phyloP scores from a whole-genome alignment of 2,329 filamentous ascomycete genomes.

The Exophiala dermatitidis region DNA sequence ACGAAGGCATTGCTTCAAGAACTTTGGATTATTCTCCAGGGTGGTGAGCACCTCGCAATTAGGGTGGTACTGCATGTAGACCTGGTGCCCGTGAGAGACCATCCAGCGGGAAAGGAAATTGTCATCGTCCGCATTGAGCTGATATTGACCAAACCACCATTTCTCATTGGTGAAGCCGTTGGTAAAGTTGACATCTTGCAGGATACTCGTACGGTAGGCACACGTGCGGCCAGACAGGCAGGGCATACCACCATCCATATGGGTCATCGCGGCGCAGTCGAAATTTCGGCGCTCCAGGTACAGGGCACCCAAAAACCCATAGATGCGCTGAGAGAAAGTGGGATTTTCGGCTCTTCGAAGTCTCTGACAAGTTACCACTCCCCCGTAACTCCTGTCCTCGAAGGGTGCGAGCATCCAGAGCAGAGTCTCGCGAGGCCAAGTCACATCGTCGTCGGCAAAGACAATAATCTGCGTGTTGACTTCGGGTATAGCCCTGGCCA shows the following conservation, averaged over 20 bases:
- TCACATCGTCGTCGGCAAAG: constrained; percentile 93
- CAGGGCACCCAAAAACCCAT: constrained; percentile 83
- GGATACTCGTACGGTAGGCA: constrained; percentile 80
- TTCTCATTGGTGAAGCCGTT: constrained; percentile 86
- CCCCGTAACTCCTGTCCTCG: constrained; percentile 72
- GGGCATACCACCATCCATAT: constrained; percentile 90
- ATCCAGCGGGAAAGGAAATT: constrained; percentile 98
- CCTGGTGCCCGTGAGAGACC: constrained; percentile 86
- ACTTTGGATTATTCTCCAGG: constrained; percentile 79
- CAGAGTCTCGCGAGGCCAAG: constrained; percentile 77
- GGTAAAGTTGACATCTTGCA: constrained; percentile 77
- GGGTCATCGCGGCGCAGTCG: constrained; percentile 90
- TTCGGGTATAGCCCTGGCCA: constrained; percentile 81
- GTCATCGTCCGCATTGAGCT: constrained; percentile 92
- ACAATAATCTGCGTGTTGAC: constrained; percentile 79
- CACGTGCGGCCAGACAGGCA: constrained; percentile 94
- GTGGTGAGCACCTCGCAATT: constrained; percentile 91
- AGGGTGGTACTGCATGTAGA: constrained; percentile 86
- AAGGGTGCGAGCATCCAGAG: constrained; percentile 92
- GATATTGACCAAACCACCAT: constrained; percentile 70
- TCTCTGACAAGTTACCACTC: constrained; percentile 85
- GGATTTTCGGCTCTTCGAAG: constrained; percentile 61
- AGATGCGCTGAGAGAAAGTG: constrained; percentile 57
- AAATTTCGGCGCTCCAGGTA: constrained; percentile 95
- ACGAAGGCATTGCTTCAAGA: constrained; percentile 84